Base-by-base conservation (phyloP, 371 early-diverging fungal genomes). In the Zychaea mexicana region DNA sequence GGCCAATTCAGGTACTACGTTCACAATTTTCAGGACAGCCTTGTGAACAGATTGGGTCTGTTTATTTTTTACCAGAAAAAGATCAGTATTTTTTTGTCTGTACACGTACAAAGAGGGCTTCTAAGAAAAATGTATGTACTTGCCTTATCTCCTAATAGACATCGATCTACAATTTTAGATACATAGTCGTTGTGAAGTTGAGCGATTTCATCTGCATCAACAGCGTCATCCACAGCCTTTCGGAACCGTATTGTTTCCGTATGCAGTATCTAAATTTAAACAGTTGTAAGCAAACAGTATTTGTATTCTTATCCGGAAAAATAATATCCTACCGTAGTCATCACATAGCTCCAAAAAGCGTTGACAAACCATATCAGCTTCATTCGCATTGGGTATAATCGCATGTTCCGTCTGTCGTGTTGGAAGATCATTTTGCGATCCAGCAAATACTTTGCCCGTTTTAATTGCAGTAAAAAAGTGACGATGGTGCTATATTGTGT, bases 291-390 rank as follows among this genome's bases (percentile, higher is more conserved):
- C 3, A 62, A 26, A 30, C 52, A 19, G n/a, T 21, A n/a, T 56
- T 26, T 32, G 62, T 49, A 21, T 42, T 30, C 24, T 49, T 6
- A 22, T 49, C 6, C 22, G 9, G n/a, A n/a, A n/a, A n/a, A n/a
- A n/a, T n/a, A n/a, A n/a, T n/a, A n/a, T 49, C 66, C 61, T 69
- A 79, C 84, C 5, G 82, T 83, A 10, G 78, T 79, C 80, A 81
- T 78, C 6, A 77, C 57, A 61, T 83, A 83, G 36, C 77, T 60
- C 75, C 78, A 81, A 53, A 83, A 70, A 13, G 75, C 65, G 59
- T 83, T 79, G 2, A 83, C 68, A 64, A 83, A 81, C 84, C 84
- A 83, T 7, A 83, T 63, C 19, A 83, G 63, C 8, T 67, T 72
- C 69, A 81, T 71, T 9, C 84, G 68, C 53, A 83, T 42, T 0